These are phyloP conservation scores for Eruca vesicaria DNA, from an alignment of 441 rosid species.

Conservation along the genomic window DNA sequence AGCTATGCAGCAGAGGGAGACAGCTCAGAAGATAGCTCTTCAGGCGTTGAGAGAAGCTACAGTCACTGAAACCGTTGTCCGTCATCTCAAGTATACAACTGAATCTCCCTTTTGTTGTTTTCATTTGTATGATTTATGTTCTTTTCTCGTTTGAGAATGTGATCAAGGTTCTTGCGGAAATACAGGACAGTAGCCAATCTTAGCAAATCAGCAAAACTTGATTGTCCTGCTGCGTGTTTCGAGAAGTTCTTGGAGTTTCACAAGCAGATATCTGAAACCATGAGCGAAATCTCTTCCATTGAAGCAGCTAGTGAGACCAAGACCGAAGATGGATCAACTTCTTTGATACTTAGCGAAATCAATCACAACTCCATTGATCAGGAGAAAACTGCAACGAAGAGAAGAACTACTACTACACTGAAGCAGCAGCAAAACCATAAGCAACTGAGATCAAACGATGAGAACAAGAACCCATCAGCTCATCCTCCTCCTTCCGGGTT, in stretches of 20 bases:
- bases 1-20: slow-evolving; percentile 77
- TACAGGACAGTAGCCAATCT: slow-evolving; percentile 65
- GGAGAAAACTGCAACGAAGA: slow-evolving; percentile 43
- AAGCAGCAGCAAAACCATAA: slow-evolving; percentile 39
- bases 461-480: slow-evolving; percentile 63
- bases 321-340: slow-evolving; percentile 34
- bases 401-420: slow-evolving; percentile 40
- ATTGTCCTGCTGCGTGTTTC: slow-evolving; percentile 69
- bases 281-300: slow-evolving; percentile 57
- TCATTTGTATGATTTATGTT: background rate
- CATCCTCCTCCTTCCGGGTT: slow-evolving; percentile 35
- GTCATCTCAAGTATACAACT: slow-evolving; percentile 66
- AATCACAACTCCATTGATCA: slow-evolving; percentile 54
- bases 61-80: slow-evolving; percentile 71
- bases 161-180: background rate
- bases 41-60: slow-evolving; percentile 85
- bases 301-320: slow-evolving; percentile 55
- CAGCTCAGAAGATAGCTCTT: slow-evolving; percentile 81
- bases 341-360: slow-evolving; percentile 46
- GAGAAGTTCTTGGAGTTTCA: slow-evolving; percentile 86
- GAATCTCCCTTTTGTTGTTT: background rate
- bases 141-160: background rate
- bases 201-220: slow-evolving; percentile 69
- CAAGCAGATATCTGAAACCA: slow-evolving; percentile 59
- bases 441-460: slow-evolving; percentile 55